phyloP scores from a whole-genome alignment of 371 early-diverging fungal genomes.

The Cokeromyces recurvatus region DNA sequence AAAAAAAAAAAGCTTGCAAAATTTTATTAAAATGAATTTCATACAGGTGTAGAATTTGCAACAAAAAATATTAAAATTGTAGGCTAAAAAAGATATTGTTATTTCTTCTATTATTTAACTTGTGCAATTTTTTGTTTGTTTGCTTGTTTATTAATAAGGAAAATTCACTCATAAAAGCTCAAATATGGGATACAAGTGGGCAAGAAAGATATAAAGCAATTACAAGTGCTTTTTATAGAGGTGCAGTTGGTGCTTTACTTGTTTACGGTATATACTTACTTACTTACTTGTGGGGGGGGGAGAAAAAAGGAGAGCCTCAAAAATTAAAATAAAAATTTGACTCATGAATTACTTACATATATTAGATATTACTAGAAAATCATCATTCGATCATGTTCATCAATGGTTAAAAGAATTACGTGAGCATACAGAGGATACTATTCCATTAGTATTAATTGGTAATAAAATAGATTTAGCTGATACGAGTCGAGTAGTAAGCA shows the following conservation, averaged over 20 bases:
- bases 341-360: too few species aligned
- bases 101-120: too few species aligned
- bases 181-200: constrained; percentile 89
- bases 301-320: too few species aligned
- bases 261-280: constrained; percentile 29
- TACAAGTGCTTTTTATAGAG: constrained; percentile 51
- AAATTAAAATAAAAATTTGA: neutral
- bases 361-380: constrained; percentile 91
- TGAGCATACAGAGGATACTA: constrained; percentile 89
- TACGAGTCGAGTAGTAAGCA: constrained; percentile 36
- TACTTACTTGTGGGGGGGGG: too few species aligned
- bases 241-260: constrained; percentile 42
- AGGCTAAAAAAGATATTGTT: constrained; percentile 29
- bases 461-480: constrained; percentile 98
- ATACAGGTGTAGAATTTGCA: constrained; percentile 48
- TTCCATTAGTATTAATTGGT: constrained; percentile 94
- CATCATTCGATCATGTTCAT: constrained; percentile 86
- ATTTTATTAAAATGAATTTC: neutral
- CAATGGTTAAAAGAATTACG: constrained; percentile 98
- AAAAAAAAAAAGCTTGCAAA: constrained; percentile 57
- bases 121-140: neutral
- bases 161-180: constrained; percentile 60
- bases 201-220: constrained; percentile 80
- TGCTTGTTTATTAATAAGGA: constrained; percentile 14
- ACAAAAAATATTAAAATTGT: constrained; percentile 46